These are phyloP conservation scores for Malus sylvestris DNA, from an alignment of 306 rosid species.

Conservation along the genomic window DNA sequence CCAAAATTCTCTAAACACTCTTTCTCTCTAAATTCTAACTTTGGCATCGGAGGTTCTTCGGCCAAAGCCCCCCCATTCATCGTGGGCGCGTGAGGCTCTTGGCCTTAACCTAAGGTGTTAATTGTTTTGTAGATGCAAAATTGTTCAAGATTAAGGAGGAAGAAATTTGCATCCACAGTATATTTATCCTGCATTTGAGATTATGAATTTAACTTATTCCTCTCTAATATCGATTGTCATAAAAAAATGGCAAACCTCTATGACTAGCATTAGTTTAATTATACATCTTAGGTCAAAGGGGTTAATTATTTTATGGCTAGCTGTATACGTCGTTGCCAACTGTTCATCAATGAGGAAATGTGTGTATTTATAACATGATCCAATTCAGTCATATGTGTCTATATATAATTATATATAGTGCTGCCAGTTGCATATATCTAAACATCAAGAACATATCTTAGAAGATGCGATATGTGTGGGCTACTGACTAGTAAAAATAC, in stretches of 20 bases:
- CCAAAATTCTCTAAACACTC: no score
- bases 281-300: not conserved
- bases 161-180: no score
- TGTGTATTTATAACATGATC: not conserved
- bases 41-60: no score
- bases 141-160: accelerated
- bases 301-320: not conserved
- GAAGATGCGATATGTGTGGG: not conserved
- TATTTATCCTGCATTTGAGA: no score
- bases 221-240: not conserved
- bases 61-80: no score
- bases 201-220: no score
- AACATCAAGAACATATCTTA: not conserved
- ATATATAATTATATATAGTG: not conserved
- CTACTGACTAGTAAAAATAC: not conserved
- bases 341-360: slow-evolving; percentile 9
- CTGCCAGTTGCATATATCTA: slow-evolving; percentile 5
- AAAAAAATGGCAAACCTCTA: not conserved
- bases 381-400: not conserved
- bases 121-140: no score
- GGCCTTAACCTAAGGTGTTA: no score
- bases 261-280: not conserved
- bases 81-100: no score
- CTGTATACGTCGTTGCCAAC: slow-evolving; percentile 28
- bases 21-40: no score